Evolutionary conservation across 2,329 filamentous ascomycete species (phyloP).

Genomic region (Amylocarpus encephaloides): DNA sequence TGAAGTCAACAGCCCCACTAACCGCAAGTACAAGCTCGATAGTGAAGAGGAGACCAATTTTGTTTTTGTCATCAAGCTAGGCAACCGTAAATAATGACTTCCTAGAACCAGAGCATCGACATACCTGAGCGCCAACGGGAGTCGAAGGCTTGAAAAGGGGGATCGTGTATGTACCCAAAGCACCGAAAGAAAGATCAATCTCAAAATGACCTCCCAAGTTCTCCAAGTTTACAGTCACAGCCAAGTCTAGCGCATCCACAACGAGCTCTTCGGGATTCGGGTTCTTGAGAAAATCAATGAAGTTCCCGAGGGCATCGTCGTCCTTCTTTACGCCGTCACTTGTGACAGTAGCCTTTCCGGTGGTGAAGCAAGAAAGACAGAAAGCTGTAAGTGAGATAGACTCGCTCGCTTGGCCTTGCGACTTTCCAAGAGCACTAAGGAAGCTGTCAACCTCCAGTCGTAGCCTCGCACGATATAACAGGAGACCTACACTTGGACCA

Average conservation of each 20-base stretch:
- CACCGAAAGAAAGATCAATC: slow-evolving; percentile 12
- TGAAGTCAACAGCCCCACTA: slow-evolving; percentile 9
- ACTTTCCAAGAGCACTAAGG: slow-evolving; percentile 10
- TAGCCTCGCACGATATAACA: not conserved
- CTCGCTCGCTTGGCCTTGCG: not conserved
- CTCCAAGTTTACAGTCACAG: slow-evolving; percentile 7
- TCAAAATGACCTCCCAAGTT: slow-evolving; percentile 15
- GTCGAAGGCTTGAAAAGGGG: slow-evolving; percentile 8
- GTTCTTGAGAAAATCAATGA: slow-evolving; percentile 17
- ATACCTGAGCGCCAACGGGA: slow-evolving; percentile 2
- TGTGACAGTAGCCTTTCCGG: slow-evolving; percentile 20
- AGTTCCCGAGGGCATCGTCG: slow-evolving; percentile 9
- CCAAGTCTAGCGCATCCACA: slow-evolving; percentile 7
- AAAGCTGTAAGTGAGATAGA: slow-evolving; percentile 1
- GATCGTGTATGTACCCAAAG: slow-evolving; percentile 7
- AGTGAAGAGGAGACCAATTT: slow-evolving; percentile 9
- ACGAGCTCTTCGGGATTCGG: slow-evolving; percentile 8
- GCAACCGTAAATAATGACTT: not conserved
- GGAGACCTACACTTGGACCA: slow-evolving; percentile 20
- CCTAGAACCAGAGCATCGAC: not conserved
- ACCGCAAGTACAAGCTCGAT: slow-evolving; percentile 7
- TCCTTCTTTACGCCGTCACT: slow-evolving; percentile 18
- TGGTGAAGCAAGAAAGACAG: slow-evolving; percentile 23
- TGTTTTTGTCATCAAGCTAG: slow-evolving; percentile 3
- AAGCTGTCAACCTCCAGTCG: slow-evolving; percentile 1